Evolutionary conservation across 1,284 basidiomycete species (phyloP).

Genomic region (Puccinia sorghi): DNA sequence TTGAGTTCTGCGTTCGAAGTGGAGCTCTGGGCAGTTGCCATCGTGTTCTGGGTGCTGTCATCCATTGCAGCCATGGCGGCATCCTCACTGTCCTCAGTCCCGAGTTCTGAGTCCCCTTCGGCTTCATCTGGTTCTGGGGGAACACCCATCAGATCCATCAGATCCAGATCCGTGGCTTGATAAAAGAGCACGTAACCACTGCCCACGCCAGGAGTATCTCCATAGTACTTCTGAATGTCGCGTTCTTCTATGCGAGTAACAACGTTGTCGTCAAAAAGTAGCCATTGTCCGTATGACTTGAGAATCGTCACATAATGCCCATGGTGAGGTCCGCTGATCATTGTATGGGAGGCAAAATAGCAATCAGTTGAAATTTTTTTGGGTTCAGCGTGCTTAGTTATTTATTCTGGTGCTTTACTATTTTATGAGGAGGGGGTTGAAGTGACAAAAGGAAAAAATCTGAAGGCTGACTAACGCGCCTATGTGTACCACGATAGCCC

Average conservation of each 20-base stretch:
- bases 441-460: slow-evolving; percentile 13
- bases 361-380: background rate
- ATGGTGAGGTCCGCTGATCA: slow-evolving; percentile 81
- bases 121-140: background rate
- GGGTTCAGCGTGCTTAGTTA: too few species aligned
- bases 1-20: background rate
- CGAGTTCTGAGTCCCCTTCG: background rate
- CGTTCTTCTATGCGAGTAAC: slow-evolving; percentile 82
- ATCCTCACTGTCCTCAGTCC: background rate
- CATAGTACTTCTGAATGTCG: slow-evolving; percentile 91
- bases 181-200: slow-evolving; percentile 97
- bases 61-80: background rate
- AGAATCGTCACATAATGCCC: slow-evolving; percentile 97
- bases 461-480: slow-evolving; percentile 71
- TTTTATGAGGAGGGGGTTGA: too few species aligned
- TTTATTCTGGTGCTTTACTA: too few species aligned
- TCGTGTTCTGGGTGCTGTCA: background rate
- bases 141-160: slow-evolving; percentile 39
- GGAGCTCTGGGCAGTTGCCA: background rate
- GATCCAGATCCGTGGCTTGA: slow-evolving; percentile 74
- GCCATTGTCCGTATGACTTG: slow-evolving; percentile 80
- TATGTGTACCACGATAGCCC: slow-evolving; percentile 95
- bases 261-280: slow-evolving; percentile 92
- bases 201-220: slow-evolving; percentile 76
- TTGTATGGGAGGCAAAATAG: background rate